These are phyloP conservation scores for Lonicera japonica DNA, from an alignment of 129 eudicot species.

Conservation along the genomic window DNA sequence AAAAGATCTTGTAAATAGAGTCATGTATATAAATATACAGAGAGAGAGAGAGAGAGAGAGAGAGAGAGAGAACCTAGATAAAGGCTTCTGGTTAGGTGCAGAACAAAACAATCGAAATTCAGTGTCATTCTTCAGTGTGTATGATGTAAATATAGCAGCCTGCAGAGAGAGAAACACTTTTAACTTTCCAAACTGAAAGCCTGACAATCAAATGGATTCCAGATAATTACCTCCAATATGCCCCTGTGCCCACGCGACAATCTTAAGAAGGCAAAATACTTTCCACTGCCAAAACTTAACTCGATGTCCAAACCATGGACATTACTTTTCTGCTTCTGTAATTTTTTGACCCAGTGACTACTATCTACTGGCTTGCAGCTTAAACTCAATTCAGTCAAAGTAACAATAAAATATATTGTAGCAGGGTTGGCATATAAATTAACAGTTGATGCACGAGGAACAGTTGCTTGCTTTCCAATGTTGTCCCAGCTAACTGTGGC, in stretches of 20 bases:
- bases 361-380: slow-evolving; percentile 82
- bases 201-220: background rate
- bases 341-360: slow-evolving; percentile 81
- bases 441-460: slow-evolving; percentile 59
- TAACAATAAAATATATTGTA: slow-evolving; percentile 53
- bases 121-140: slow-evolving; percentile 73
- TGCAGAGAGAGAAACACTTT: slow-evolving; percentile 33
- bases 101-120: slow-evolving; percentile 58
- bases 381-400: slow-evolving; percentile 57
- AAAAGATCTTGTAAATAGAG: background rate
- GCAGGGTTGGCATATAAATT: slow-evolving; percentile 85
- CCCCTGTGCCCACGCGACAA: slow-evolving; percentile 76
- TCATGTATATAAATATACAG: too few species aligned
- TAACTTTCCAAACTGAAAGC: slow-evolving; percentile 13
- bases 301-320: slow-evolving; percentile 70
- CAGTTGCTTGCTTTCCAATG: slow-evolving; percentile 54
- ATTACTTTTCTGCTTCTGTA: slow-evolving; percentile 67
- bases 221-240: slow-evolving; percentile 61
- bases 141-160: slow-evolving; percentile 79
- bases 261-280: slow-evolving; percentile 70
- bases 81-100: slow-evolving; percentile 53
- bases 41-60: too few species aligned
- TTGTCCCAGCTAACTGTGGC: slow-evolving; percentile 25
- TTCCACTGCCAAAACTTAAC: slow-evolving; percentile 74
- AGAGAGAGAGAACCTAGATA: slow-evolving; percentile 47